phyloP scores from a whole-genome alignment of 179 eudicot species.

The Spinacia oleracea region DNA sequence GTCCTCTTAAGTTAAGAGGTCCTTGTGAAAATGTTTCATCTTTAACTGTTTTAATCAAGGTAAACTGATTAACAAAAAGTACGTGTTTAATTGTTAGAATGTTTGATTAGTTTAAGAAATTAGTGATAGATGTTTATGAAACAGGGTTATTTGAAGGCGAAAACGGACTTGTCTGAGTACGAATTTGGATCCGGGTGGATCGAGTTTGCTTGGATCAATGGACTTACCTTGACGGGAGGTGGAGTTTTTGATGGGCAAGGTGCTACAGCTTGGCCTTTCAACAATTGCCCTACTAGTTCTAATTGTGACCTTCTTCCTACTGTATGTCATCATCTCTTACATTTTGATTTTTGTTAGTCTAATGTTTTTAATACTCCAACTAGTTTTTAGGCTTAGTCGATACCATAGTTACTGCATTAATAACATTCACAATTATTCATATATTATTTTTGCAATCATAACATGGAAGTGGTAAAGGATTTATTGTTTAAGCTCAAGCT shows the following conservation, averaged over 20 bases:
- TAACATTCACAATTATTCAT: too few relatives aligned
- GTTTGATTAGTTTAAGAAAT: neutral
- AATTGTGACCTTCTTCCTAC: slow-evolving; percentile 44
- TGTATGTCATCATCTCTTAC: slow-evolving; percentile 24
- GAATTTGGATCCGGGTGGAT: slow-evolving; percentile 39
- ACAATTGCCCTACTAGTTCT: slow-evolving; percentile 36
- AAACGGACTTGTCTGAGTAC: slow-evolving; percentile 34
- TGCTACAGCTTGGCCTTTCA: slow-evolving; percentile 44
- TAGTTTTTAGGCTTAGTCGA: too few relatives aligned
- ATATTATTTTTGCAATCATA: too few relatives aligned
- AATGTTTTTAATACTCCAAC: too few relatives aligned
- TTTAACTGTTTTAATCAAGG: slow-evolving; percentile 35
- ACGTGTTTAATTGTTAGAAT: too few relatives aligned
- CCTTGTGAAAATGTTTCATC: slow-evolving; percentile 39
- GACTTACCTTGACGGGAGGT: slow-evolving; percentile 40
- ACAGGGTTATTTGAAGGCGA: slow-evolving; percentile 43
- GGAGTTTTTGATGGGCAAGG: slow-evolving; percentile 51
- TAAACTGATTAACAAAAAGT: neutral
- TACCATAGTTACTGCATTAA: too few relatives aligned
- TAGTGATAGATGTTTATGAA: too few relatives aligned
- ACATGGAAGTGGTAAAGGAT: too few relatives aligned
- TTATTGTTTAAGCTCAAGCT: too few relatives aligned
- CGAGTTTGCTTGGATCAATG: slow-evolving; percentile 43
- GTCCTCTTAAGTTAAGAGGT: slow-evolving; percentile 44
- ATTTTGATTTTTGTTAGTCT: neutral